Evolutionary conservation across 2,329 filamentous ascomycete species (phyloP), one percentile per base, ranked within the genome.

Genomic region (Fusarium irregulare): DNA sequence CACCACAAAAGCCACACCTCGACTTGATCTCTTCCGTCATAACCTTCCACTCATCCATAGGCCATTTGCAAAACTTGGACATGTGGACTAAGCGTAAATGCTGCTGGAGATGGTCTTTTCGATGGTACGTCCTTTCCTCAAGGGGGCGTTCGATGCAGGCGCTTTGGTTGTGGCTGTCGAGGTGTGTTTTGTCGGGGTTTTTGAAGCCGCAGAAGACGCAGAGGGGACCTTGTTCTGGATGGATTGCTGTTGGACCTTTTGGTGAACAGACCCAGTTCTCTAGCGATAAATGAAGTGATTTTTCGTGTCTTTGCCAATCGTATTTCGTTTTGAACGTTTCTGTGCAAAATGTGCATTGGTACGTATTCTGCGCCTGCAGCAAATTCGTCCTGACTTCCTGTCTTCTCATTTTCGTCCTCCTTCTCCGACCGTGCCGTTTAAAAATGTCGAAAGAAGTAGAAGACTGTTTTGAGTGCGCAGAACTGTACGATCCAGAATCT

Each of bases 301-400:
- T 83, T 64, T 88, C 86, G 64, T 88, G 86, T n/a, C 86, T 77
- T 42, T 82, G 80, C 82, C 82, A 84, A 56, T 83, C 82, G 60
- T 83, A 80, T 25, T 82, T 83, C 0, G 80, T 82, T 48, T 80
- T 81, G 70, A 84, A 84, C 0, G 80, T 80, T 30, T 84, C 82
- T 0, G 81, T 82, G 47, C 82, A 84, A 62, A 84, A 84, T 4
- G 82, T 84, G 53, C 82, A 84, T 56, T 84, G 82, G 53, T 78
- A 80, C 1, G 66, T 74, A 40, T 76, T 75, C 4, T 69, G 66
- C 0, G 66, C 51, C 2, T 71, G 56, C 1, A 63, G 10, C 3
- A 62, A 40, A 25, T 70, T 70, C 2, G 68, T 70, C 7, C 64
- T 72, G 13, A 60, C 47, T 25, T 64, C 66, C 14, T 66, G 69